A percentile compares a stretch with the other conserved stretches of the same genome.
Conservation (phyloP, 306 rosid genomes). For the Gleditsia sinensis region DNA sequence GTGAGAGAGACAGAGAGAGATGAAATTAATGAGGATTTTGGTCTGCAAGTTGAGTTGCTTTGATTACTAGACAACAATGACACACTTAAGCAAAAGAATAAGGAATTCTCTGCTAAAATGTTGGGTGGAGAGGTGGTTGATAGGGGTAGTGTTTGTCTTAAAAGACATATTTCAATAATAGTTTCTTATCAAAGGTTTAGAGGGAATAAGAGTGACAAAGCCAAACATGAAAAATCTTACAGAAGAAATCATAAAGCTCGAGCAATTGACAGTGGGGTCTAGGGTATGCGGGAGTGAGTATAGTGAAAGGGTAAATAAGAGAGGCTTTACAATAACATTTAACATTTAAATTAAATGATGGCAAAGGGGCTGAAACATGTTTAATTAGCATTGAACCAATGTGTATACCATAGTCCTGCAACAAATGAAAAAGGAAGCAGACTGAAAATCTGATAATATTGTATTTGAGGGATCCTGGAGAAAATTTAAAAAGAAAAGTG, state of each 20-base stretch:
- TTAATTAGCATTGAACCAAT: not conserved
- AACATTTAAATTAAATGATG: constrained; percentile 5
- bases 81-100: not conserved
- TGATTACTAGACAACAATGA: not conserved
- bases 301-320: not conserved
- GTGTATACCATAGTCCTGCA: not conserved
- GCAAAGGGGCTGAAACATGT: not conserved
- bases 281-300: not conserved
- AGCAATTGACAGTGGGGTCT: no score
- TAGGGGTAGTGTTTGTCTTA: not conserved
- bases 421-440: not conserved
- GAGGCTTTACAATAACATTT: not conserved
- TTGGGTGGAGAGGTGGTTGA: not conserved
- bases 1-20: not conserved
- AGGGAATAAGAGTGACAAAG: not conserved
- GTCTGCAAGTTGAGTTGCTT: not conserved
- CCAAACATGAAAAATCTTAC: not conserved
- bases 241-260: no score
- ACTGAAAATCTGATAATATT: not conserved
- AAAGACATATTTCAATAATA: not conserved
- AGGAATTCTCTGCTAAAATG: not conserved
- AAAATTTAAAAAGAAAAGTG: not conserved
- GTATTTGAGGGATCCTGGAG: not conserved
- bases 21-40: not conserved
- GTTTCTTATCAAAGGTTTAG: not conserved